phyloP scores from a whole-genome alignment of 768 basidiomycete genomes.

The Baorangia bicolor region DNA sequence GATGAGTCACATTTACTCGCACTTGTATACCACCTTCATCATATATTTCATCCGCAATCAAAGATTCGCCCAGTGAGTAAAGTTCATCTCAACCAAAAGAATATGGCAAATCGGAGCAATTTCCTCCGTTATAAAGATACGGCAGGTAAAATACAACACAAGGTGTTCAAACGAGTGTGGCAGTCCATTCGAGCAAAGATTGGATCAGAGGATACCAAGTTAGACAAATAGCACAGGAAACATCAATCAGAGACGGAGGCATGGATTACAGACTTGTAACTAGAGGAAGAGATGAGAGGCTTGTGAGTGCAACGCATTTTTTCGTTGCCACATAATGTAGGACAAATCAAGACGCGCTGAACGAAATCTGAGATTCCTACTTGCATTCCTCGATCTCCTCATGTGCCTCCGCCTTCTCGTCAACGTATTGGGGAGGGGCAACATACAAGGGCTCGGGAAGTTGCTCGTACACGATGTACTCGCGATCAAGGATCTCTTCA shows the following conservation, averaged over 20 bases:
- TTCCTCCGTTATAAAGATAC: neutral
- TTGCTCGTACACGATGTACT: slow-evolving; percentile 44
- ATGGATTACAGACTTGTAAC: slow-evolving; percentile 6
- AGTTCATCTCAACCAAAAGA: neutral
- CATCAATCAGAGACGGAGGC: slow-evolving; percentile 2
- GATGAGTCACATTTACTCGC: too few relatives aligned
- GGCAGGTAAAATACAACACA: slow-evolving; percentile 16
- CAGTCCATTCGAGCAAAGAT: slow-evolving; percentile 10
- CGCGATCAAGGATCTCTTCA: slow-evolving; percentile 41
- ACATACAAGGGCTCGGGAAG: slow-evolving; percentile 47
- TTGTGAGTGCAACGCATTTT: neutral
- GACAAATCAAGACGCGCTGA: neutral
- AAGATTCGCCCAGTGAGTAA: neutral
- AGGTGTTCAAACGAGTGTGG: slow-evolving; percentile 20
- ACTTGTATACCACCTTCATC: too few relatives aligned
- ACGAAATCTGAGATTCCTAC: slow-evolving; percentile 7
- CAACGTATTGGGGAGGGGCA: slow-evolving; percentile 58
- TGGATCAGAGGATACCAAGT: neutral
- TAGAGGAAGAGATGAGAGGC: neutral
- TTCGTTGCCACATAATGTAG: neutral
- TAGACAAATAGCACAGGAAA: slow-evolving; percentile 1
- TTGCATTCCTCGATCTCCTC: slow-evolving; percentile 16
- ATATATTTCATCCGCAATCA: neutral
- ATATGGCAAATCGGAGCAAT: neutral
- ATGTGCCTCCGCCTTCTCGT: slow-evolving; percentile 44